Evolutionary conservation across 2,329 filamentous ascomycete species (phyloP).

Genomic region (Monosporascus sp.): DNA sequence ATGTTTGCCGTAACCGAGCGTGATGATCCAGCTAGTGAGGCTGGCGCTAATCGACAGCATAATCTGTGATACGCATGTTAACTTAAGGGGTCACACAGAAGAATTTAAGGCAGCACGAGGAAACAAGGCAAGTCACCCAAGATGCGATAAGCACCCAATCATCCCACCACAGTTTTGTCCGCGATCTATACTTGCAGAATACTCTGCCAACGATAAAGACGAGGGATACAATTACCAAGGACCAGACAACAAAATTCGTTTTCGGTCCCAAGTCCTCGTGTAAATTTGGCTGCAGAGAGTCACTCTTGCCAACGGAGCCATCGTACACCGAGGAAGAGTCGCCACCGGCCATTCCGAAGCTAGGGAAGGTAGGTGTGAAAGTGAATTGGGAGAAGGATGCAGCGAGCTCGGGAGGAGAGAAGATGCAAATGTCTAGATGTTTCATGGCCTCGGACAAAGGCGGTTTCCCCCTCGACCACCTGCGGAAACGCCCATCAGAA

Average conservation of each 20-base stretch:
- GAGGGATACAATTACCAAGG: constrained; percentile 6
- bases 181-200: constrained; percentile 20
- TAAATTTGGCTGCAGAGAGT: no score
- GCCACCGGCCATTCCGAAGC: no score
- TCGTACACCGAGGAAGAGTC: no score
- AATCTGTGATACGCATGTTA: neutral
- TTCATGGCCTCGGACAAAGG: no score
- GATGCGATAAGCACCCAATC: constrained; percentile 24
- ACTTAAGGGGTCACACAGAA: neutral
- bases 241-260: constrained; percentile 9
- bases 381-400: no score
- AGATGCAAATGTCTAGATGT: no score
- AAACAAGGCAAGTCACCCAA: constrained; percentile 15
- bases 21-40: no score
- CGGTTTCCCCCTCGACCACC: no score
- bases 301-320: no score
- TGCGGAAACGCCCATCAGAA: no score
- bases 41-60: constrained; percentile 4
- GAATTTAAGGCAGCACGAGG: neutral
- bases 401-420: no score
- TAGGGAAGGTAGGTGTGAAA: no score
- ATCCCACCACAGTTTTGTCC: constrained; percentile 25
- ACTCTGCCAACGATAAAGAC: constrained; percentile 11
- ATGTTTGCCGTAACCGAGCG: constrained; percentile 4
- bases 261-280: constrained; percentile 8